Percentiles rank a stretch among this genome's conserved stretches.
Evolutionary conservation across 2,329 filamentous ascomycete genomes (phyloP).

Genomic region (Plectosphaerella plurivora): DNA sequence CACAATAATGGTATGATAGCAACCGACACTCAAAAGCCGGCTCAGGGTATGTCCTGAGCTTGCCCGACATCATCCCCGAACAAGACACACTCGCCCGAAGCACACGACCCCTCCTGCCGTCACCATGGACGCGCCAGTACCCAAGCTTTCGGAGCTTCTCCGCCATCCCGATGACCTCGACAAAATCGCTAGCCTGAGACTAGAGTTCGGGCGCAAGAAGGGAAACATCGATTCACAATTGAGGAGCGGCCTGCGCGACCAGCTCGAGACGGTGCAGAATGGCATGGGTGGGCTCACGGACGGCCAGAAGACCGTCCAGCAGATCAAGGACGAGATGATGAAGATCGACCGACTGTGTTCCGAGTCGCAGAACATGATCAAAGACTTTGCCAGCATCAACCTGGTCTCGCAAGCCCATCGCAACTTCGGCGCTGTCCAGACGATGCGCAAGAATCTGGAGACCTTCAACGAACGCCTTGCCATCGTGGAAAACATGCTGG

Average conservation of each 20-base stretch:
- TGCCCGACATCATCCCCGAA: no score
- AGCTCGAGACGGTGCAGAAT: constrained; percentile 89
- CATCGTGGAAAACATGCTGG: constrained; percentile 72
- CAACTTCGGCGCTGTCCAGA: constrained; percentile 91
- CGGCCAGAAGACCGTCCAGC: constrained; percentile 84
- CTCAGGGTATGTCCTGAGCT: no score
- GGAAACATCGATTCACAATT: constrained; percentile 85
- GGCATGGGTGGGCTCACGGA: constrained; percentile 87
- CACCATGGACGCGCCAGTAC: constrained; percentile 62
- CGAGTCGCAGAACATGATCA: constrained; percentile 95
- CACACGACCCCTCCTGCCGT: neutral
- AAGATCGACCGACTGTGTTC: constrained; percentile 97
- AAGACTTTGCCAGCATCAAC: constrained; percentile 92
- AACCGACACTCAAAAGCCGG: no score
- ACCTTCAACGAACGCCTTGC: constrained; percentile 76
- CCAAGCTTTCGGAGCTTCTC: constrained; percentile 88
- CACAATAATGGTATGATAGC: no score
- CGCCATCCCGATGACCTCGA: constrained; percentile 96
- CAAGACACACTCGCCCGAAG: no score
- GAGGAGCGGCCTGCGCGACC: constrained; percentile 80
- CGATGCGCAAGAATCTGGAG: constrained; percentile 88
- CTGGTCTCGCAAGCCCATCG: constrained; percentile 89
- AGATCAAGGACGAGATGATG: constrained; percentile 97
- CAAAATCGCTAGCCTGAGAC: constrained; percentile 85
- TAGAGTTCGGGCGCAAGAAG: constrained; percentile 94